Evolutionary conservation across 345 rosid species (phyloP).

Genomic region (Syzygium grande): DNA sequence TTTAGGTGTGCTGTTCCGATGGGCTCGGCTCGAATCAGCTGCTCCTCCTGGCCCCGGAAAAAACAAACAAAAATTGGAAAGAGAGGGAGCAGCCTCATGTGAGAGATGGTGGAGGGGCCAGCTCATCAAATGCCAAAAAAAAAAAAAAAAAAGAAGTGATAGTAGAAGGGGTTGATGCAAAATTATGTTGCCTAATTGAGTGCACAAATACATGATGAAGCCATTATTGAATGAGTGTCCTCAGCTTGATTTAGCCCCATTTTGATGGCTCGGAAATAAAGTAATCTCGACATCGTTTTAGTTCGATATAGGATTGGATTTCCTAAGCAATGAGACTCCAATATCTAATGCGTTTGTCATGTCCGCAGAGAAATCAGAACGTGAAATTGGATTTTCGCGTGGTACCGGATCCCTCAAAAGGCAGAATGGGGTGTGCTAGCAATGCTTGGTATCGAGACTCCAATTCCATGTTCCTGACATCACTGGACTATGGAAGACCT

Average conservation of each 20-base stretch:
- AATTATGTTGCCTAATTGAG: background rate
- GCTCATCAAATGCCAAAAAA: too few relatives aligned
- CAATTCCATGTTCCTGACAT: rapidly evolving
- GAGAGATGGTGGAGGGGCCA: too few relatives aligned
- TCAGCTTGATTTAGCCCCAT: background rate
- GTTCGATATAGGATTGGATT: background rate
- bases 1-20: too few relatives aligned
- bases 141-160: too few relatives aligned
- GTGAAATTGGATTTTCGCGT: background rate
- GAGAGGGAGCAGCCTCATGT: too few relatives aligned
- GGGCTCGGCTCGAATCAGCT: too few relatives aligned
- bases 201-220: background rate
- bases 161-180: background rate
- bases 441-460: background rate
- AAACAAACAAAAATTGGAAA: too few relatives aligned
- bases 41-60: too few relatives aligned
- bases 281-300: background rate
- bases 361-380: background rate
- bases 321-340: background rate
- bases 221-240: background rate
- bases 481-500: rapidly evolving
- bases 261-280: background rate
- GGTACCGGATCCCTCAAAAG: background rate
- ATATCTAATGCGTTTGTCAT: background rate
- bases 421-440: background rate